Conservation (phyloP, 129 eudicot genomes). For the Smallanthus sonchifolius region DNA sequence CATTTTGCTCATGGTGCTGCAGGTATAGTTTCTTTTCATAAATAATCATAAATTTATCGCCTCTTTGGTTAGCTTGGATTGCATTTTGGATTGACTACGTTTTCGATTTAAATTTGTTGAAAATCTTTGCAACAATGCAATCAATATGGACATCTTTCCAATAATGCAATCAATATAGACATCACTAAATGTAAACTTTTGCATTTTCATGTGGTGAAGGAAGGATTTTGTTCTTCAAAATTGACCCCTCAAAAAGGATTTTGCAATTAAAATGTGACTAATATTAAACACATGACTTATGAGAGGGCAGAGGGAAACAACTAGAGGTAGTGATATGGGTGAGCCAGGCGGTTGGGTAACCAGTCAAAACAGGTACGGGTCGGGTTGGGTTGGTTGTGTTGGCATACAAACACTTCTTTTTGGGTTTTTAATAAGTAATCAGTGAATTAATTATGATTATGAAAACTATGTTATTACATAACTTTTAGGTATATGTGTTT, state of each 20-base stretch:
- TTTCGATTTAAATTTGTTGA: not conserved
- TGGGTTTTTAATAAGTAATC: not conserved
- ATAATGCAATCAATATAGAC: no score
- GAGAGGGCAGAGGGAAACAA: no score
- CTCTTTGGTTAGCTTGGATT: not conserved
- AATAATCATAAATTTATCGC: not conserved
- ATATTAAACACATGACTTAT: not conserved
- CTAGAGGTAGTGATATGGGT: not conserved
- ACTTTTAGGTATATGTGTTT: not conserved
- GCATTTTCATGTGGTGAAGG: no score
- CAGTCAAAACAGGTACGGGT: not conserved
- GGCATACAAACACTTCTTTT: not conserved
- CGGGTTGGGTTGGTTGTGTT: not conserved
- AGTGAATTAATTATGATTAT: not conserved
- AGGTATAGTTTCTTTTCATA: slow-evolving; percentile 46
- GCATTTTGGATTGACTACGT: not conserved
- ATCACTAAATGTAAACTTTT: no score
- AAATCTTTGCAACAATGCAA: not conserved
- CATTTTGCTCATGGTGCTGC: slow-evolving; percentile 98
- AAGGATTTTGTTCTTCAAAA: no score
- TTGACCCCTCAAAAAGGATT: no score
- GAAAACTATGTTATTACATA: not conserved
- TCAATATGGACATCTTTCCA: no score
- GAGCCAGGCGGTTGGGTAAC: not conserved
- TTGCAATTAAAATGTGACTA: no score